A percentile compares a stretch with the other conserved stretches of the same genome.
phyloP scores from a whole-genome alignment of 2,329 filamentous ascomycete genomes.

The Colletotrichum eleusines region DNA sequence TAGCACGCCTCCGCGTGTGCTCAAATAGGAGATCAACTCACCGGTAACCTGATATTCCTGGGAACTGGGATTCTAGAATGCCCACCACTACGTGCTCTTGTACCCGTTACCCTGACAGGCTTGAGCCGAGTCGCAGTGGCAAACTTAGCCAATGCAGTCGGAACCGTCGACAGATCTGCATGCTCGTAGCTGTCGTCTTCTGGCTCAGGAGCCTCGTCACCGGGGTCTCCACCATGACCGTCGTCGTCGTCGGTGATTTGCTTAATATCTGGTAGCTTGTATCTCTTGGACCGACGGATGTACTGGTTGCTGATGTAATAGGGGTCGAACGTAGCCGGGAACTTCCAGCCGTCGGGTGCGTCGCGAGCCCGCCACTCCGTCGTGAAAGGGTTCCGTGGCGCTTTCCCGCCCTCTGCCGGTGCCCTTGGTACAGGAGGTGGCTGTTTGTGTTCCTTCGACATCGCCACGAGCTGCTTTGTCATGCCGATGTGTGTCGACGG shows the following conservation, averaged over 20 bases:
- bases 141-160: slow-evolving; percentile 7
- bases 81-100: not conserved
- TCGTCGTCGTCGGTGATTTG: slow-evolving; percentile 2
- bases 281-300: slow-evolving; percentile 21
- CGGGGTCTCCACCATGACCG: slow-evolving; percentile 20
- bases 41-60: not conserved
- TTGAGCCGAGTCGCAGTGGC: not conserved
- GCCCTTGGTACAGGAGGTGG: slow-evolving; percentile 21
- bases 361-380: slow-evolving; percentile 37
- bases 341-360: slow-evolving; percentile 1
- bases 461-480: not conserved
- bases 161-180: not conserved
- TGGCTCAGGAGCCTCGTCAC: not conserved
- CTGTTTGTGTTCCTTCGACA: not conserved
- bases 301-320: slow-evolving; percentile 39
- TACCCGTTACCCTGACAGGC: not conserved
- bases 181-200: not conserved
- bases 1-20: not conserved
- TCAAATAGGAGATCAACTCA: not conserved
- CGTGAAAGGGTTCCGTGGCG: slow-evolving; percentile 39
- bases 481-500: not conserved
- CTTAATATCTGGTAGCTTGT: slow-evolving; percentile 18
- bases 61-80: not conserved
- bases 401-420: slow-evolving; percentile 28
- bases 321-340: slow-evolving; percentile 29